These are phyloP conservation scores for Triadica sebifera DNA, from an alignment of 345 rosid genomes.

Conservation along the genomic window DNA sequence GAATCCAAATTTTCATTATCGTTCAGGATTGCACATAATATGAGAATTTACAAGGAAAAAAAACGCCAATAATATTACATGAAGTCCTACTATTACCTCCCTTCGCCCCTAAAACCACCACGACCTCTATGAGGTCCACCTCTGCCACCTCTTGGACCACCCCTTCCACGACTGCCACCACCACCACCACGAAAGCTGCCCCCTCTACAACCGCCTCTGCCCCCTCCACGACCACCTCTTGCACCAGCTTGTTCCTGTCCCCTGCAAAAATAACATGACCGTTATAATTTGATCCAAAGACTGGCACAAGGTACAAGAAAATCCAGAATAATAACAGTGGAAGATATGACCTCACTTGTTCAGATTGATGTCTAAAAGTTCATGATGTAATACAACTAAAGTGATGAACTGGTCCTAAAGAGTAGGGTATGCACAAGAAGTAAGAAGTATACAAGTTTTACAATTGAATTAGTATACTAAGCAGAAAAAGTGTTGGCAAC, in stretches of 20 bases:
- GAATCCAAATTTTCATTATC: constrained; percentile 17
- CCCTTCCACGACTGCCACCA: constrained; percentile 63
- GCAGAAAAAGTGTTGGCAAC: no score
- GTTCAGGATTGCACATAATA: constrained; percentile 6
- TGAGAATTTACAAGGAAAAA: constrained; percentile 15
- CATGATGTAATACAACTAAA: neutral
- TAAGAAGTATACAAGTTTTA: no score
- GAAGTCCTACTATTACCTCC: constrained; percentile 40
- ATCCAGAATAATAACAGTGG: neutral
- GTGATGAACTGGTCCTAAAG: neutral
- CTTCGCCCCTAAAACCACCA: constrained; percentile 70
- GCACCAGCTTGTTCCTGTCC: constrained; percentile 18
- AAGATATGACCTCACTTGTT: neutral
- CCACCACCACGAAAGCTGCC: constrained; percentile 41
- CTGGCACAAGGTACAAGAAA: no score
- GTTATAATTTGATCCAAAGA: neutral
- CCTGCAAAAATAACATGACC: constrained; percentile 12
- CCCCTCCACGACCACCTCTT: constrained; percentile 27
- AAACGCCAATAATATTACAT: constrained; percentile 22
- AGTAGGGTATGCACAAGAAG: no score
- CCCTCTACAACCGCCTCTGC: constrained; percentile 23
- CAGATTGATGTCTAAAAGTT: neutral
- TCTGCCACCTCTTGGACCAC: constrained; percentile 68
- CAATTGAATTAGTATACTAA: no score
- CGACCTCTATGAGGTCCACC: constrained; percentile 62